Evolutionary conservation across 208 protist species (phyloP), one percentile per base, ranked within the genome.

Genomic region (Balamuthia mandrillaris): DNA sequence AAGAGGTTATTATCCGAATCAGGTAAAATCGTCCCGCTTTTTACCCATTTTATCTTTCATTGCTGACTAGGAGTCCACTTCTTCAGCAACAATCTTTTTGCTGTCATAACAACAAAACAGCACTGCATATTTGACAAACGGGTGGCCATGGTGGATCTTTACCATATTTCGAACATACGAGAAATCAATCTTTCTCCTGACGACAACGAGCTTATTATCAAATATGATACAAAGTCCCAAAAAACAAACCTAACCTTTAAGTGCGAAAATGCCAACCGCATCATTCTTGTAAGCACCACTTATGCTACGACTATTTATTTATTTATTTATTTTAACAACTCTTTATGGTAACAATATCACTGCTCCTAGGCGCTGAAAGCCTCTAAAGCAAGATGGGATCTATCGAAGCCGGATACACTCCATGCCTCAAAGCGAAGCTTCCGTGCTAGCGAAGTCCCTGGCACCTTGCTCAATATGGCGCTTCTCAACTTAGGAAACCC

Each of bases 381-480:
- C 63, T 74, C 33, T 7, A 87, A 84, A 33, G 86, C 81, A 4
- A 60, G 87, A 51, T 79, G 63, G 61, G 87, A 90, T 51, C 24
- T 90, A 16, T 65, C 56, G 14, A 74, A 79, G 51, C 65, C 85
- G 18, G 88, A 74, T 29, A 39, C 29, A n/a, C 9, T 72, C 24
- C 14, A 24, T 14, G 39, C 61, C 18, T 29, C 52, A 2, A 78
- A 47, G 60, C 81, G 89, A 39, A 83, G 56, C 16, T 81, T 92
- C 65, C 63, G 89, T 14, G 88, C 90, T 27, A 63, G 70, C 24
- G 90, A 91, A 63, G 89, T 92, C n/a, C 90, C 90, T 14, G 90
- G 88, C 45, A 90, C 90, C 14, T n/a, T 92, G 16, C 60, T 92
- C 4, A 92, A 92, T 81, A 90, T 92, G 54, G 90, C 88, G 10